Percentiles rank a stretch among this genome's conserved stretches.
Conservation (phyloP, 108 stramenopile species). For the Pseudonitzschia multiseries region DNA sequence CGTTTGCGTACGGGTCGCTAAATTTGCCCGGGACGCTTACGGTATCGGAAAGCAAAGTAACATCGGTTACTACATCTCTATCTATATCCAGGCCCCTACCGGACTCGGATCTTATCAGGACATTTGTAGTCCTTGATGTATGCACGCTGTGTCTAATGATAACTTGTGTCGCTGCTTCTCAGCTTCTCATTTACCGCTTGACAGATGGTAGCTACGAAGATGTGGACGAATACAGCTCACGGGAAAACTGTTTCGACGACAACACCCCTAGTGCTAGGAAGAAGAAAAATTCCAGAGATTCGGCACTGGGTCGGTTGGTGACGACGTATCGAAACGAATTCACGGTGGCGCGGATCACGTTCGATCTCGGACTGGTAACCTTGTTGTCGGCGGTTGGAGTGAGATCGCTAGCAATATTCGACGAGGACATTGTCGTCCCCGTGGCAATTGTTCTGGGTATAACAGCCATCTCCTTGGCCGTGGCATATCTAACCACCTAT, state of each 20-base stretch:
- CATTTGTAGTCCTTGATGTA: slow-evolving; percentile 13
- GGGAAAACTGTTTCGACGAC: neutral
- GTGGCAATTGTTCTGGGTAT: neutral
- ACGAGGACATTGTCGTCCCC: slow-evolving; percentile 13
- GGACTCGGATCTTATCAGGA: slow-evolving; percentile 10
- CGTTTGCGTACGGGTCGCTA: slow-evolving; percentile 10
- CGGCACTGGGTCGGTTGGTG: slow-evolving; percentile 12
- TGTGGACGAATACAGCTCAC: neutral
- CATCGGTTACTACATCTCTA: slow-evolving; percentile 4
- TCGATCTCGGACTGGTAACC: slow-evolving; percentile 13
- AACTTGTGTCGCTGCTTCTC: slow-evolving; percentile 9
- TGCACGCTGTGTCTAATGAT: slow-evolving; percentile 14
- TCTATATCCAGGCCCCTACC: slow-evolving; percentile 10
- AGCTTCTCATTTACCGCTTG: slow-evolving; percentile 3
- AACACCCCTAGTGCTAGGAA: neutral
- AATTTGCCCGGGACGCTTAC: slow-evolving; percentile 11
- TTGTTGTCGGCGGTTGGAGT: slow-evolving; percentile 16
- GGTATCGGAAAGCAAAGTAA: slow-evolving; percentile 18
- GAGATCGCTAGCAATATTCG: neutral
- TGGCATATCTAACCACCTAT: slow-evolving; percentile 6
- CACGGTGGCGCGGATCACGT: slow-evolving; percentile 13
- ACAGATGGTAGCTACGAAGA: slow-evolving; percentile 15
- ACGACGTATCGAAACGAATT: slow-evolving; percentile 17
- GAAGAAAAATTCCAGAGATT: slow-evolving; percentile 13
- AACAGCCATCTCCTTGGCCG: slow-evolving; percentile 7